Percentiles rank a stretch among this genome's conserved stretches.
Conservation (phyloP, 202 grass and related monocot genomes). For the Setaria italica region DNA sequence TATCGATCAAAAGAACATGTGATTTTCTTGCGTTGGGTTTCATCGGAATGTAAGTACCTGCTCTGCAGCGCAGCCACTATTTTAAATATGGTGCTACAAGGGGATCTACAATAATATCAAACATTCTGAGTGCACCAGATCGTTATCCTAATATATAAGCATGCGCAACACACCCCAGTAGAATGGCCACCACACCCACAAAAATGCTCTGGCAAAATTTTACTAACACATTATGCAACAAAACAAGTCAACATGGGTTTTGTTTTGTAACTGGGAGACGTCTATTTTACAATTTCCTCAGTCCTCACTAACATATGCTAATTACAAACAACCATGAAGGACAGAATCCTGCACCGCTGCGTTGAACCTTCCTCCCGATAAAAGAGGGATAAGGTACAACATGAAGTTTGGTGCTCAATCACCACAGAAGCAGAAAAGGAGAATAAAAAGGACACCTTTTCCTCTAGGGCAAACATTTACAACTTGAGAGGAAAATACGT, state of each 20-base stretch:
- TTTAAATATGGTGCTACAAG: no score
- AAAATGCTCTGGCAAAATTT: background rate
- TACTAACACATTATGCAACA: conserved; percentile 19
- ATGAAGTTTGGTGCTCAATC: conserved; percentile 39
- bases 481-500: conserved; percentile 58
- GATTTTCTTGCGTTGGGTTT: background rate
- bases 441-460: conserved; percentile 34
- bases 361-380: conserved; percentile 53
- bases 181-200: background rate
- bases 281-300: conserved; percentile 46
- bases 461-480: conserved; percentile 62
- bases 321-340: conserved; percentile 34
- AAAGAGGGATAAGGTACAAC: conserved; percentile 55
- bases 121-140: background rate
- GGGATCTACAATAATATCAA: background rate
- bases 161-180: background rate
- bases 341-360: conserved; percentile 29
- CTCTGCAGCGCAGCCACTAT: background rate
- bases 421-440: background rate
- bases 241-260: conserved; percentile 25
- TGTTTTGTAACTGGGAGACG: background rate
- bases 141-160: no score
- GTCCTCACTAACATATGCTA: conserved; percentile 44
- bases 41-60: background rate
- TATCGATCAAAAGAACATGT: background rate